Evolutionary conservation across 2,329 filamentous ascomycete genomes (phyloP), one percentile per base, ranked within the genome.

Genomic region (Paecilomyces dactylethromorphus): DNA sequence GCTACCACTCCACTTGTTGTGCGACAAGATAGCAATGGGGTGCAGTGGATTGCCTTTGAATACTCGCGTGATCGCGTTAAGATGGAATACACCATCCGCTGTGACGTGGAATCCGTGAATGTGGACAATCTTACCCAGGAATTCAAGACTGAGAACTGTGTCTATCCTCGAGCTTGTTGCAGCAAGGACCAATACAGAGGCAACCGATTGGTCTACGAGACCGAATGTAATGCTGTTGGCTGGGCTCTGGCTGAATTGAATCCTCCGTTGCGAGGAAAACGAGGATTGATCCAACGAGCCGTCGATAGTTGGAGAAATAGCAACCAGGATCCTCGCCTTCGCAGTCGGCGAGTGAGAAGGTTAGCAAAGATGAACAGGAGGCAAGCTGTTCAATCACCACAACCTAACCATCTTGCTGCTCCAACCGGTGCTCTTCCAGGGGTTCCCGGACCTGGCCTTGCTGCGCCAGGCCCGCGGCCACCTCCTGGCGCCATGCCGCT

Each of bases 261-360:
- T 74, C 88, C 92, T 7, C 89, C 90, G 59, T 82, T 97, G 60
- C 87, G 93, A 63, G 93, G 93, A 66, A 97, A 97, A 82, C 86
- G 94, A 66, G 94, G 94, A 7, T 82, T 99, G 60, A 99, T 99
- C 66, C 94, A 99, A 79, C 85, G 94, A 64, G 94, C 94, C 1
- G 94, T 99, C 52, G 94, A 99, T 76, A 97, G 92, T 79, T 97
- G 94, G 94, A 85, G 94, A 63, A 99, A 99, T 80, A 97, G 93
- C 83, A 97, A 97, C 78, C 92, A 96, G 78, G 94, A 99, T 69
- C 91, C 91, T 55, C 85, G 92, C 66, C 81, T 97, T 70, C 86
- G 94, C 71, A 97, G 93, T 76, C 84, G 94, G 74, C 84, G 94
- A 67, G 94, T 99, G 59, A 87, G 94, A 65, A 87, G 94, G 65